Evolutionary conservation across 805 yeast genomes (phyloP).

Genomic region (Candida jianshihensis): DNA sequence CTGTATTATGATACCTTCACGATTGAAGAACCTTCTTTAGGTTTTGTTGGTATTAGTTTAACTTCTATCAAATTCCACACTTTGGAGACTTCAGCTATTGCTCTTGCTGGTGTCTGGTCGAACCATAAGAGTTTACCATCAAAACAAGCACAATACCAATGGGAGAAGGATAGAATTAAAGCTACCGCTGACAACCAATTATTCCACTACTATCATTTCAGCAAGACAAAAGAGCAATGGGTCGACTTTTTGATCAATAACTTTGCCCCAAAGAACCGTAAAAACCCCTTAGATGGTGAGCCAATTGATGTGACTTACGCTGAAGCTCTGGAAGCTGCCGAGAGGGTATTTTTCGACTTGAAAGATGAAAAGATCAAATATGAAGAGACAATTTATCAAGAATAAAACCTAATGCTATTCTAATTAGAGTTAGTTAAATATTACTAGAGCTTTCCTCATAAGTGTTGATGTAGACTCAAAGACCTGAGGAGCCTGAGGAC

Average conservation of each 20-base stretch:
- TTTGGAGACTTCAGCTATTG: constrained; percentile 42
- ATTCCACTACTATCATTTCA: constrained; percentile 29
- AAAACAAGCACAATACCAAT: constrained; percentile 29
- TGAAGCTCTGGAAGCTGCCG: constrained; percentile 6
- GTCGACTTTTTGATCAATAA: constrained; percentile 20
- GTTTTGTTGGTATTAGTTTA: constrained; percentile 31
- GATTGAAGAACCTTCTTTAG: constrained; percentile 37
- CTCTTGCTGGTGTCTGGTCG: constrained; percentile 49
- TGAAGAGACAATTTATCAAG: not conserved
- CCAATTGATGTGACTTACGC: constrained; percentile 4
- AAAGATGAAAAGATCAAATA: constrained; percentile 5
- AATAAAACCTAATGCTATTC: too few relatives aligned
- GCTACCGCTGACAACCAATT: constrained; percentile 15
- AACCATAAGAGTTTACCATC: constrained; percentile 34
- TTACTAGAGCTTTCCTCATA: too few relatives aligned
- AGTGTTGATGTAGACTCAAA: too few relatives aligned
- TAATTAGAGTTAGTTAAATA: not conserved
- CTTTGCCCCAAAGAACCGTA: constrained; percentile 23
- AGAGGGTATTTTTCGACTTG: constrained; percentile 7
- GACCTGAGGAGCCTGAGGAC: too few relatives aligned
- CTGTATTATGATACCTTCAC: constrained; percentile 38
- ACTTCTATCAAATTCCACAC: constrained; percentile 41
- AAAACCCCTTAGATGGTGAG: constrained; percentile 23
- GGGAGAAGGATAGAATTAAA: constrained; percentile 25
- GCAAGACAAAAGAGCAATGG: constrained; percentile 21